Evolutionary conservation across 257 asterid species (phyloP), one percentile per base, ranked within the genome.

Genomic region (Sherardia arvensis): DNA sequence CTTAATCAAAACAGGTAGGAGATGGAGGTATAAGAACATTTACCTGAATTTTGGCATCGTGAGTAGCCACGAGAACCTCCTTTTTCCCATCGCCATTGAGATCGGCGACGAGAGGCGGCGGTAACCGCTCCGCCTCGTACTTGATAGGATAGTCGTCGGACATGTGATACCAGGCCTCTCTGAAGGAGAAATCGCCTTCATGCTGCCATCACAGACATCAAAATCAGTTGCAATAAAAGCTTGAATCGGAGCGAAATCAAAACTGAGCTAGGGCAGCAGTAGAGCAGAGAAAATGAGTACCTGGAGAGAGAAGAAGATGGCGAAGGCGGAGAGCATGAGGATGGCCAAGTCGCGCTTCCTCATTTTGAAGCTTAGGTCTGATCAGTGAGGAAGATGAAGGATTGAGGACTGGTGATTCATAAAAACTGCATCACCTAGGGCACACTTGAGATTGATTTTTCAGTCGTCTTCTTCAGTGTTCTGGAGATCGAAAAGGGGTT

Each of bases 261-360:
- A n/a, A 14, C 21, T 69, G 29, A 59, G 55, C 49, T 51, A 30
- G 43, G 45, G 14, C 59, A 3, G 28, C 25, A 4, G 60, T n/a
- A n/a, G 26, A 29, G 12, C 32, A 15, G 47, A 15, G 47, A 48
- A 34, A 3, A 5, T 3, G 15, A 38, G 58, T 72, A 86, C 99
- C 96, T 93, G 99, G 65, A 93, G 96, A 68, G 97, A 87, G 75
- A 93, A 90, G 88, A 90, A 93, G 77, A 90, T 87, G 72, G 99
- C 97, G 80, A 93, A 93, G 70, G 99, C 97, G 55, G 97, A 83
- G 40, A 93, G 97, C 92, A 90, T 81, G 61, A 93, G 76, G 73
- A 93, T 90, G 53, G 97, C 95, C 63, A 93, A 84, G 70, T 93
- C 95, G 63, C 97, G 92, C 81, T 93, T 93, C 87, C 97, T 87